phyloP scores from a whole-genome alignment of 768 basidiomycete genomes.

The Auricularia cornea region DNA sequence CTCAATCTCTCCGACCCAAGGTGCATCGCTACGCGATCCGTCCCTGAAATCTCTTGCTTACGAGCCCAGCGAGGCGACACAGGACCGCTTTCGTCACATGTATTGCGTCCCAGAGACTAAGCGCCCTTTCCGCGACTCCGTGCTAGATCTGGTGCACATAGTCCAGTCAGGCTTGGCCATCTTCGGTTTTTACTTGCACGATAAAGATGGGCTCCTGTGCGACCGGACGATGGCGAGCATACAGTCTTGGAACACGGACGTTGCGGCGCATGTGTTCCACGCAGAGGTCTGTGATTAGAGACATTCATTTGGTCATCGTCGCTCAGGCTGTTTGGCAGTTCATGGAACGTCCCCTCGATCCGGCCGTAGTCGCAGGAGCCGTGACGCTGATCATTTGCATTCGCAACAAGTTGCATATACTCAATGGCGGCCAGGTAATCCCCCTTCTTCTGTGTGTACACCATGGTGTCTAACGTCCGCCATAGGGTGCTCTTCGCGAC shows the following conservation, averaged over 20 bases:
- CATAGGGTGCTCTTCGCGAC: slow-evolving; percentile 52
- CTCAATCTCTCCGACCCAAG: slow-evolving; percentile 72
- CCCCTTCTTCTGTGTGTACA: slow-evolving; percentile 11
- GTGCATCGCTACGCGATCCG: slow-evolving; percentile 23
- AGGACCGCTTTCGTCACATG: slow-evolving; percentile 67
- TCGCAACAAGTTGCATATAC: slow-evolving; percentile 59
- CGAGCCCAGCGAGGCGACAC: slow-evolving; percentile 56
- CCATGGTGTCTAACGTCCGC: neutral
- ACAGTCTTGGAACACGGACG: slow-evolving; percentile 53
- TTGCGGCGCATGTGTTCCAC: slow-evolving; percentile 53
- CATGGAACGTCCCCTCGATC: slow-evolving; percentile 67
- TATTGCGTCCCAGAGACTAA: slow-evolving; percentile 50
- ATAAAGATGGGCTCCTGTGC: slow-evolving; percentile 61
- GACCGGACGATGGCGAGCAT: slow-evolving; percentile 70
- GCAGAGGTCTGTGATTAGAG: slow-evolving; percentile 43
- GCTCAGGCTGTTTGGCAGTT: slow-evolving; percentile 31
- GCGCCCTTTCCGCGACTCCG: slow-evolving; percentile 31
- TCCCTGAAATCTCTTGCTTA: slow-evolving; percentile 1
- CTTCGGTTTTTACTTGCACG: slow-evolving; percentile 54
- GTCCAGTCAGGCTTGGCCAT: slow-evolving; percentile 63
- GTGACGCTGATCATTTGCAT: slow-evolving; percentile 58
- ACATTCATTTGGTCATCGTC: neutral
- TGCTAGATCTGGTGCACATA: slow-evolving; percentile 69
- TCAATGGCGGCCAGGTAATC: slow-evolving; percentile 31
- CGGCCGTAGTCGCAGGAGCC: slow-evolving; percentile 58